Evolutionary conservation across 495 filamentous ascomycete species (phyloP).

Genomic region (Cryomyces minteri): DNA sequence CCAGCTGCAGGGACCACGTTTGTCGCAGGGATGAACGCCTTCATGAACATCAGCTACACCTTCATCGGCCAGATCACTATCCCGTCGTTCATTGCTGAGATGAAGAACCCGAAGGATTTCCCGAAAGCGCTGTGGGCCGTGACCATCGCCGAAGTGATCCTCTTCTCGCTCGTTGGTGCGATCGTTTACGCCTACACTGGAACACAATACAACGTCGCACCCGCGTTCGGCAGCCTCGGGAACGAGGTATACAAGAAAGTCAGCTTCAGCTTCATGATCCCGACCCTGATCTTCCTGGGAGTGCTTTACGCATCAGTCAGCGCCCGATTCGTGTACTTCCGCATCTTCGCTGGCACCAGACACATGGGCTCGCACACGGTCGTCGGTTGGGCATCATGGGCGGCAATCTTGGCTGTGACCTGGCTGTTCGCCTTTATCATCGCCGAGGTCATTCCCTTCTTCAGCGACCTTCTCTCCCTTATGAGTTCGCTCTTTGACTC

Average conservation of each 20-base stretch:
- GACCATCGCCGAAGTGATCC: slow-evolving; percentile 65
- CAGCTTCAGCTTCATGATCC: slow-evolving; percentile 82
- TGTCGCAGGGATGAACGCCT: slow-evolving; percentile 60
- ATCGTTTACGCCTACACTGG: slow-evolving; percentile 70
- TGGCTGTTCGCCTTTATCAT: slow-evolving; percentile 72
- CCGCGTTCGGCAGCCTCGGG: slow-evolving; percentile 65
- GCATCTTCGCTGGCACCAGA: slow-evolving; percentile 53
- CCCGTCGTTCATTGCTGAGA: slow-evolving; percentile 82
- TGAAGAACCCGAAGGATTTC: slow-evolving; percentile 73
- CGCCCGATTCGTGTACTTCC: slow-evolving; percentile 71
- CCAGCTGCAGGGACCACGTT: slow-evolving; percentile 58
- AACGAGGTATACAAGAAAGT: slow-evolving; percentile 60
- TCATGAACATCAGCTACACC: slow-evolving; percentile 81
- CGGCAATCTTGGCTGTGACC: slow-evolving; percentile 47
- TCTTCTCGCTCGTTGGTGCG: slow-evolving; percentile 59
- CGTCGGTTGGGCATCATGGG: slow-evolving; percentile 66
- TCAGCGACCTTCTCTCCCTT: slow-evolving; percentile 61
- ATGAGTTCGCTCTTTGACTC: slow-evolving; percentile 86
- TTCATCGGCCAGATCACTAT: slow-evolving; percentile 89
- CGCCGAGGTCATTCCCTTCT: slow-evolving; percentile 82
- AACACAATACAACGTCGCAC: slow-evolving; percentile 62
- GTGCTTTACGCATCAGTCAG: slow-evolving; percentile 79
- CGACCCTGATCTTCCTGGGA: slow-evolving; percentile 75
- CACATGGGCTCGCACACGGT: slow-evolving; percentile 65
- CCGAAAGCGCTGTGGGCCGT: slow-evolving; percentile 79